phyloP scores from a whole-genome alignment of 2,329 filamentous ascomycete species.

The Huntiella savannae region DNA sequence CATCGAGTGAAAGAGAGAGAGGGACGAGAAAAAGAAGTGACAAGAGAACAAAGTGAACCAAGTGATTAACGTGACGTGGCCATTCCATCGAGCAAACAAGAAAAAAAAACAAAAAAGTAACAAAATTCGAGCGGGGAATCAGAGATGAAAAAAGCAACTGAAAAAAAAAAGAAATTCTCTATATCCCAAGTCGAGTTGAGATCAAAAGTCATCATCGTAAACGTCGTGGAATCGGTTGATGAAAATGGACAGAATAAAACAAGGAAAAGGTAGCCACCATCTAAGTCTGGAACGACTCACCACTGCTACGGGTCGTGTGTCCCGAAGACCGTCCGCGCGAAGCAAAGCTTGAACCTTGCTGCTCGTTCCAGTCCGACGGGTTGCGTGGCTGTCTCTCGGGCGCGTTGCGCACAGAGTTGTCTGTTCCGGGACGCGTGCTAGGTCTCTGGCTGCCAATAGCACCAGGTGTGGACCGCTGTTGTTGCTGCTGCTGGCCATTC shows the following conservation, averaged over 20 bases:
- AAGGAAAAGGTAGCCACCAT: neutral
- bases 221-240: constrained; percentile 2
- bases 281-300: constrained; percentile 21
- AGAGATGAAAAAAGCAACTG: neutral
- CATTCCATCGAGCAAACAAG: constrained; percentile 6
- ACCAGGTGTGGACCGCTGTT: constrained; percentile 31
- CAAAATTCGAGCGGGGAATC: neutral
- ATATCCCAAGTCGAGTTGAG: neutral
- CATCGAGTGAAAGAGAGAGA: neutral
- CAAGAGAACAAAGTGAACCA: neutral
- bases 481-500: constrained; percentile 13
- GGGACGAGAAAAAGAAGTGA: neutral
- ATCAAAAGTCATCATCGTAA: constrained; percentile 10
- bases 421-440: constrained; percentile 14
- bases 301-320: constrained; percentile 42
- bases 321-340: constrained; percentile 37
- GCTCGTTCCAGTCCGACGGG: constrained; percentile 33
- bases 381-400: constrained; percentile 46
- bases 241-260: constrained; percentile 1
- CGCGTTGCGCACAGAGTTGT: constrained; percentile 23
- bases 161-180: neutral
- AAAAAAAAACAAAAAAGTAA: constrained; percentile 7
- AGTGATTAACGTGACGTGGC: constrained; percentile 7
- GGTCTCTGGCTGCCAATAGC: constrained; percentile 49
- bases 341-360: constrained; percentile 32